Base-by-base conservation (phyloP, 805 yeast species). In the Candida maesae region DNA sequence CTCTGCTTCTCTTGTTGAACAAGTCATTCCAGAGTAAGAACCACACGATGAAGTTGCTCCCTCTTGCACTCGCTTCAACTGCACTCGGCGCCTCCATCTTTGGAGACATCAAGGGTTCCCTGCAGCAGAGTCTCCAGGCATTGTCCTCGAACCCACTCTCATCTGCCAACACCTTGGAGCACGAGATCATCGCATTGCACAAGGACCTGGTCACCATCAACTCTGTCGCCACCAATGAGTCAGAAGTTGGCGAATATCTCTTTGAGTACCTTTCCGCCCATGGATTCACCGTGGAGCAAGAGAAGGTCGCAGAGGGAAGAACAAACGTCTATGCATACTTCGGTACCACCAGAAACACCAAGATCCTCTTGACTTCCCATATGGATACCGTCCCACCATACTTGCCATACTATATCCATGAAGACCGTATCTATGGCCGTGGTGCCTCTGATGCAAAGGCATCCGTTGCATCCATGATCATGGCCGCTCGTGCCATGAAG, bases 401-500 rank as follows among this genome's bases (percentile, higher is more conserved):
- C 51, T 57, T 80, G 38, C 73, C 72, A 2, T 81, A 81, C 57
- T 47, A 39, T 19, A 58, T 70, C 11, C 52, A 56, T 20, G 80
- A 76, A 3, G 66, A 71, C 34, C 58, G 59, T 20, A 77, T 82
- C 14, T 72, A 68, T 53, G 89, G 89, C 17, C 66, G 90, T 40
- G 90, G 90, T 3, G 58, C 83, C 2, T 68, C 73, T 41, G 90
- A 82, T 53, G 89, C 85, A n/a, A 82, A 82, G 54, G 85, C 71
- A 0, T 77, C 85, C 9, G 79, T 82, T 14, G 83, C 85, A 0
- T 58, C 84, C 1, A 86, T 80, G 52, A 63, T 80, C 6, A 62
- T 68, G 21, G 77, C 87, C 1, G 69, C 72, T 21, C 57, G 71
- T n/a, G 73, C 76, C 30, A 53, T 82, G 27, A 44, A 70, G 5